Percentiles rank a stretch among this genome's conserved stretches.
These are phyloP conservation scores for Cladochytrium replicatum DNA, from an alignment of 192 early-diverging fungal genomes.

Conservation along the genomic window DNA sequence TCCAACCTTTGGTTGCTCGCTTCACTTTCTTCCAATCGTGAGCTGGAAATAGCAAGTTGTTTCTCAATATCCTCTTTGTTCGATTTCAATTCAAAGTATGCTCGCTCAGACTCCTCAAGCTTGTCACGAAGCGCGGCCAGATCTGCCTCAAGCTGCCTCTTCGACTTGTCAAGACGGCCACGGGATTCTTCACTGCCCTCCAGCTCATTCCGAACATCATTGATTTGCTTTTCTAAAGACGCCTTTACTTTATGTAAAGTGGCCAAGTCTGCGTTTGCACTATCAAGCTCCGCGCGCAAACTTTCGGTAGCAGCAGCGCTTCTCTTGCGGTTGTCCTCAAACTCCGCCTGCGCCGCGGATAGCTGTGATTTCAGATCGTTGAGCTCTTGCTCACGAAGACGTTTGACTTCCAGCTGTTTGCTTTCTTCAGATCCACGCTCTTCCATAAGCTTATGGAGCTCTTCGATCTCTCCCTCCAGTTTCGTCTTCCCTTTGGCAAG, in stretches of 20 bases:
- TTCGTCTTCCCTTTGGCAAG: slow-evolving; percentile 37
- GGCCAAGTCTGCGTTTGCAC: slow-evolving; percentile 23
- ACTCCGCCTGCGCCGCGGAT: slow-evolving; percentile 23
- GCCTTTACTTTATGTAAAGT: slow-evolving; percentile 23
- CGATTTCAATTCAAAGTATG: slow-evolving; percentile 47
- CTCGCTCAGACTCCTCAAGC: slow-evolving; percentile 44
- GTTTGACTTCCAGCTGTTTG: slow-evolving; percentile 42
- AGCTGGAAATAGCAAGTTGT: slow-evolving; percentile 42
- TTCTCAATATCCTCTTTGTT: slow-evolving; percentile 60
- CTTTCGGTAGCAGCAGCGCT: slow-evolving; percentile 27
- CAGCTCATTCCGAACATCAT: slow-evolving; percentile 24
- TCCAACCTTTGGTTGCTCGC: slow-evolving; percentile 38
- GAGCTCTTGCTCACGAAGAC: slow-evolving; percentile 45
- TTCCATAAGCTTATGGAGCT: slow-evolving; percentile 31
- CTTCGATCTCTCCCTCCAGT: slow-evolving; percentile 35
- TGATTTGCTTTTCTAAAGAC: slow-evolving; percentile 30
- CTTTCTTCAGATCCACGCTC: slow-evolving; percentile 43
- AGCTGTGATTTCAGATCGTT: slow-evolving; percentile 34
- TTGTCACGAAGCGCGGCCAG: slow-evolving; percentile 15
- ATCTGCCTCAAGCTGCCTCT: slow-evolving; percentile 33
- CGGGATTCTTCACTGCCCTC: slow-evolving; percentile 35
- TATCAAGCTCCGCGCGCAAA: slow-evolving; percentile 38
- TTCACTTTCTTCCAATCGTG: slow-evolving; percentile 46
- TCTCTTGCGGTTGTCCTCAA: slow-evolving; percentile 36
- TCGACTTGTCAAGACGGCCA: slow-evolving; percentile 24